phyloP scores from a whole-genome alignment of 768 basidiomycete species.

The Gloeostereum incarnatum region DNA sequence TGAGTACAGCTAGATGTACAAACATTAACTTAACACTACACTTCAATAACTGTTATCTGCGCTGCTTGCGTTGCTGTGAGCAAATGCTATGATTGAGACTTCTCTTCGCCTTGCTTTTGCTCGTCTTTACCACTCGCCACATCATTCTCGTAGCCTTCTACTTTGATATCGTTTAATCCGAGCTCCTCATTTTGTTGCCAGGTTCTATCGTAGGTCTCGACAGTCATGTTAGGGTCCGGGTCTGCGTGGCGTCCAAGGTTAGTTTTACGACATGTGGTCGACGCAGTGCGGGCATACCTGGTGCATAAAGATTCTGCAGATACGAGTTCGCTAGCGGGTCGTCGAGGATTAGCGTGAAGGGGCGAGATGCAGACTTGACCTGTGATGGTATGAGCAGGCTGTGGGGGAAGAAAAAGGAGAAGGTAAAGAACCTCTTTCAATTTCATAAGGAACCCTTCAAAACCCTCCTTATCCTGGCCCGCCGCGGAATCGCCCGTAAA shows the following conservation, averaged over 20 bases:
- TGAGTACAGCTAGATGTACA: no score
- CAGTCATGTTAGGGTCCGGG: slow-evolving; percentile 86
- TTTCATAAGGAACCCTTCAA: slow-evolving; percentile 65
- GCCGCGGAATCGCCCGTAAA: slow-evolving; percentile 56
- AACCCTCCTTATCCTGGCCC: slow-evolving; percentile 42
- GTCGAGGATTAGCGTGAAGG: slow-evolving; percentile 90
- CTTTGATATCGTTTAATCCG: slow-evolving; percentile 85
- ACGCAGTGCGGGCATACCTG: no score
- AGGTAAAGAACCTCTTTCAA: slow-evolving; percentile 52
- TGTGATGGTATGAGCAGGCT: no score
- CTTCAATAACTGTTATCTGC: neutral
- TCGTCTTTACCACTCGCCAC: slow-evolving; percentile 10
- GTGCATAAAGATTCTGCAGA: slow-evolving; percentile 94
- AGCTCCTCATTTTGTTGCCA: slow-evolving; percentile 93
- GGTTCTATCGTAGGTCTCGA: slow-evolving; percentile 75
- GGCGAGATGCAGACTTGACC: slow-evolving; percentile 69
- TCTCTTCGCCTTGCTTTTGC: neutral
- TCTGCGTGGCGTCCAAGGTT: no score
- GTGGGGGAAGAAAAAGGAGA: neutral
- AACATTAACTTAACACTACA: no score
- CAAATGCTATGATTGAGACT: no score
- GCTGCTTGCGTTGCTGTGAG: no score
- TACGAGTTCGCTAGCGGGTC: slow-evolving; percentile 96
- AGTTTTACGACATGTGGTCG: no score
- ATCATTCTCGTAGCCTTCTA: slow-evolving; percentile 58